Base-by-base conservation (phyloP, 306 rosid species). In the Lablab purpureus region DNA sequence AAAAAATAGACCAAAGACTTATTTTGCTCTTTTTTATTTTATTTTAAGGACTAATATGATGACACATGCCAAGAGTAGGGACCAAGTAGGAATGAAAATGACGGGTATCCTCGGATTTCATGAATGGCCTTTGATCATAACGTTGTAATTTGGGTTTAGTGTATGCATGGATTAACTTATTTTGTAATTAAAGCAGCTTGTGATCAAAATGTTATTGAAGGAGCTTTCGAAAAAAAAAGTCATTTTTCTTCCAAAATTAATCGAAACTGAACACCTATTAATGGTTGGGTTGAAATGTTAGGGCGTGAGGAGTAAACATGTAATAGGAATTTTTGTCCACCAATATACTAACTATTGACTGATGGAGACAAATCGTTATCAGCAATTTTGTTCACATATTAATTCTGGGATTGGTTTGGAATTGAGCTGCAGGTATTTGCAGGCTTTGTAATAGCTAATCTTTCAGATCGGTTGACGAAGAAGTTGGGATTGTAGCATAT, bases 381-480 rank as follows among this genome's bases (percentile, higher is more conserved):
- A 10, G 19, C 28, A 4, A 18, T 34, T 28, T 63, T 66, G 72
- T 67, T 67, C 25, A 28, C 52, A 22, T 60, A 25, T 45, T 43
- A 75, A 76, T 46, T 34, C 45, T 50, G 60, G 32, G 63, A 54
- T 71, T 70, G 46, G 55, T 67, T 45, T 45, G 69, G 22, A 67
- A 59, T 71, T 73, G 43, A 55, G 17, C 27, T 85, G 87, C 92
- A 93, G 98, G 98, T 93, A 50, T 93, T 93, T 84, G 92, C 84
- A 19, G 98, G 98, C 49, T 93, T 93, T 88, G 86, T 93, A 55
- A 88, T 93, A 74, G 98, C 97, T n/a, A 93, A 93, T 84, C 73
- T 93, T 75, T 87, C 98, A 10, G 94, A 86, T 49, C 80, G 94
- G 97, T 83, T 81, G 82, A 59, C 98, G 3, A 91, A 88, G 87